Evolutionary conservation across 108 stramenopile species (phyloP), one percentile per base, ranked within the genome.

Genomic region (Cyclotella sp.): DNA sequence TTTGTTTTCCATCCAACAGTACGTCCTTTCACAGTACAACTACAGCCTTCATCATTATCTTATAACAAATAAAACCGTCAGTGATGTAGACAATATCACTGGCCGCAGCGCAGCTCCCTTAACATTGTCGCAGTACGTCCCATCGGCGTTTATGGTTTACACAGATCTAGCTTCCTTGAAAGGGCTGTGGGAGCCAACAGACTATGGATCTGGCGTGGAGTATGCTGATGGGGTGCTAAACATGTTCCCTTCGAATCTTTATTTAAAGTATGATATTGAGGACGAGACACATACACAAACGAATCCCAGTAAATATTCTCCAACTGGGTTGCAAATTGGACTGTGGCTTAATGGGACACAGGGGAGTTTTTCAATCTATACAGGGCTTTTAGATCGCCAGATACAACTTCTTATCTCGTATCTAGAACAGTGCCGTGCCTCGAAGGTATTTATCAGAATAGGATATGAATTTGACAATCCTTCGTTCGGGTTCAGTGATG

Each of bases 381-480:
- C 58, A n/a, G 93, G 90, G 12, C 59, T 63, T 27, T 40, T 91
- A 27, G 87, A 92, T 63, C 42, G 73, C 22, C 72, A 90, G 30
- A 83, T 92, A n/a, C n/a, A 76, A 16, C 70, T 64, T 0, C 70
- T 95, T 10, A 70, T 80, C 19, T 44, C 80, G 15, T 92, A 87
- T 65, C 62, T 93, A 0, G 76, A 73, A 40, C 46, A 45, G 14
- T 63, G 65, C 16, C 51, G 49, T 13, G 90, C 90, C 24, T 77
- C 68, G 1, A 86, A 87, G 65, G 68, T 92, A 1, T 92, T 92
- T 78, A 72, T 95, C 12, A 68, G 93, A 22, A 68, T 95, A 28
- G 93, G 93, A 47, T 95, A 95, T 57, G 90, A 95, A 55, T 95
- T 95, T 65, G 93, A 95, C 75, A 95, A 95, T 76, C 91, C 91